Base-by-base conservation (phyloP, 2,329 filamentous ascomycete genomes). In the Colletotrichum acutatum region DNA sequence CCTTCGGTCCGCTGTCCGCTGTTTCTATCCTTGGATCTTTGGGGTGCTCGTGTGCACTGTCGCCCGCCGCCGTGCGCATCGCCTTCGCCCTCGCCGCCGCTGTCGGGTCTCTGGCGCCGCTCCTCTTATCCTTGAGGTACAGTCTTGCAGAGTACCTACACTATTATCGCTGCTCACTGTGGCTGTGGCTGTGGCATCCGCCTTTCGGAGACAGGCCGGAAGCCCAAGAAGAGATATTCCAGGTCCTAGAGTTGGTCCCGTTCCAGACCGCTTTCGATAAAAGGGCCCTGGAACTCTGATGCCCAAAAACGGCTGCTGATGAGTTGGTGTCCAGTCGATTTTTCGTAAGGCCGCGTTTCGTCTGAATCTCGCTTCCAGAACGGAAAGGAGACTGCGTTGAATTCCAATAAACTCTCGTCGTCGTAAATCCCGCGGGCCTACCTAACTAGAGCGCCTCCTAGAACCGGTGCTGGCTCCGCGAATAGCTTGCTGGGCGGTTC, bases 1-100 rank as follows among this genome's bases (percentile, higher is more conserved):
- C 68, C 46, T 60, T 37, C 42, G 42, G 42, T 49, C 42, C 42
- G 57, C 26, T 46, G n/a, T 42, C 70, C 66, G 32, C 66, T 66
- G 70, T 66, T 70, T 37, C 66, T 72, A 72, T 70, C 70, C 70
- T 70, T 72, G 70, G 70, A 70, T 42, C 52, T 56, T 26, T 26
- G 53, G 12, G 32, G 49, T 62, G 58, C 64, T 71, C 63, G 56
- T 60, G 63, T 67, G 68, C 65, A 63, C 24, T 60, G 53, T 22
- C 22, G 24, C 34, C 42, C 52, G 53, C 42, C 62, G 34, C 58
- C 67, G 24, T 24, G 32, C 61, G 62, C 46, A 19, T 66, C 8
- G 68, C 68, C 53, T 5, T 46, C 64, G 58, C 65, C 53, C 16
- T 67, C 53, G 68, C 58, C 30, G n/a, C 28, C 58, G 64, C 11